Evolutionary conservation across 768 basidiomycete species (phyloP).

Genomic region (Clathrus columnatus): DNA sequence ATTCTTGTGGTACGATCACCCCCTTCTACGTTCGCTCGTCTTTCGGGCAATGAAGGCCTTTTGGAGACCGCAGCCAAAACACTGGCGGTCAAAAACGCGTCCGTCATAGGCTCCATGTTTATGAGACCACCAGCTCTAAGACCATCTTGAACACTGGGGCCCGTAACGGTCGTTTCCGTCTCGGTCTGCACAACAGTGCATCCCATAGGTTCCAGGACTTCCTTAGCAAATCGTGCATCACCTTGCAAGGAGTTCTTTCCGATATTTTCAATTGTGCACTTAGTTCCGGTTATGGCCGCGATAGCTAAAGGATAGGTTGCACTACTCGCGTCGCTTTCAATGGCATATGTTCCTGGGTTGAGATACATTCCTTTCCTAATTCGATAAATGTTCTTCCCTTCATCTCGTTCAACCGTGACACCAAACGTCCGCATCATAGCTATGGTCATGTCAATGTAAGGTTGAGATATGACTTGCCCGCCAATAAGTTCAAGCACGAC

Average conservation of each 20-base stretch:
- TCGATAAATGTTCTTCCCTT: constrained; percentile 72
- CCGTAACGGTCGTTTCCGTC: constrained; percentile 84
- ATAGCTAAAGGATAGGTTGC: constrained; percentile 97
- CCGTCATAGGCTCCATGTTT: constrained; percentile 99
- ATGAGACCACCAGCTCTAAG: constrained; percentile 79
- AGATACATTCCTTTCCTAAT: constrained; percentile 63
- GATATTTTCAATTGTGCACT: constrained; percentile 89
- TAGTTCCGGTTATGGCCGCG: constrained; percentile 94
- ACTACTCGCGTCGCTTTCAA: constrained; percentile 92
- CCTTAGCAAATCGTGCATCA: constrained; percentile 92
- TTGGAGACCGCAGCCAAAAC: constrained; percentile 81
- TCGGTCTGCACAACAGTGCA: constrained; percentile 83
- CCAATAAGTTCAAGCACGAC: constrained; percentile 86
- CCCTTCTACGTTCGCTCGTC: constrained; percentile 23
- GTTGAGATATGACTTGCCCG: constrained; percentile 94
- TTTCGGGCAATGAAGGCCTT: constrained; percentile 27
- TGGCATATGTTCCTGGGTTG: constrained; percentile 75
- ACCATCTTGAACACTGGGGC: constrained; percentile 65
- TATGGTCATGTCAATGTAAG: constrained; percentile 99
- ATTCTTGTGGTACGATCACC: constrained; percentile 60
- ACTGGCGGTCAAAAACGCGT: constrained; percentile 94
- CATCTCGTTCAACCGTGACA: constrained; percentile 59
- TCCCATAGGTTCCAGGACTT: constrained; percentile 92
- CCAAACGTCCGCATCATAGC: constrained; percentile 97
- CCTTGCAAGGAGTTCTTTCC: constrained; percentile 88